A percentile compares a stretch with the other conserved stretches of the same genome.
Conservation (phyloP, 2,329 filamentous ascomycete genomes). For the Escovopsis sp. region DNA sequence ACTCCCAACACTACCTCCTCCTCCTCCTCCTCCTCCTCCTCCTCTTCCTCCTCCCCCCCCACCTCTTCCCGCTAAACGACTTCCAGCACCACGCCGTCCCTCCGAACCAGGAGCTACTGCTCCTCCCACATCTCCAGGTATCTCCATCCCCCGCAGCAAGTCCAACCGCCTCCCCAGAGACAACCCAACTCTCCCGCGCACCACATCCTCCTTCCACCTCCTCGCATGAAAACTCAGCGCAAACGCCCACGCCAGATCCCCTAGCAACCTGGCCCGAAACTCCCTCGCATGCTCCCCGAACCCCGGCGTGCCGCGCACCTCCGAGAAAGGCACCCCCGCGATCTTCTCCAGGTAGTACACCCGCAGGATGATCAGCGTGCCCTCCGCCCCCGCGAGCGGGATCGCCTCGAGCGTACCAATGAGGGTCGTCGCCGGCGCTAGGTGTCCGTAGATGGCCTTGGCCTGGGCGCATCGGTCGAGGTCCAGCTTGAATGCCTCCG, state of each 20-base stretch:
- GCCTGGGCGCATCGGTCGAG: constrained; percentile 21
- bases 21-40: no score
- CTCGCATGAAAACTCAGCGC: constrained; percentile 19
- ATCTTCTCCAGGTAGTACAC: constrained; percentile 28
- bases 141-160: no score
- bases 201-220: background rate
- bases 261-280: constrained; percentile 19
- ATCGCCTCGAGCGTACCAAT: constrained; percentile 18
- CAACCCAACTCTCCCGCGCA: constrained; percentile 22
- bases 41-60: no score
- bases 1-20: no score
- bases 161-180: constrained; percentile 25
- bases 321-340: constrained; percentile 23
- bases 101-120: no score
- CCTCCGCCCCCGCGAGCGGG: background rate
- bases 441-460: constrained; percentile 20
- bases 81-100: no score
- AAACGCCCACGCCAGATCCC: constrained; percentile 26
- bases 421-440: constrained; percentile 26
- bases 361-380: constrained; percentile 10
- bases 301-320: background rate
- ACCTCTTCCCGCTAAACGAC: no score
- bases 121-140: no score
- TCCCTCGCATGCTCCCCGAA: constrained; percentile 4
- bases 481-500: constrained; percentile 26